These are phyloP conservation scores for Elsinoe batatas DNA, from an alignment of 2,329 filamentous ascomycete species.

Conservation along the genomic window DNA sequence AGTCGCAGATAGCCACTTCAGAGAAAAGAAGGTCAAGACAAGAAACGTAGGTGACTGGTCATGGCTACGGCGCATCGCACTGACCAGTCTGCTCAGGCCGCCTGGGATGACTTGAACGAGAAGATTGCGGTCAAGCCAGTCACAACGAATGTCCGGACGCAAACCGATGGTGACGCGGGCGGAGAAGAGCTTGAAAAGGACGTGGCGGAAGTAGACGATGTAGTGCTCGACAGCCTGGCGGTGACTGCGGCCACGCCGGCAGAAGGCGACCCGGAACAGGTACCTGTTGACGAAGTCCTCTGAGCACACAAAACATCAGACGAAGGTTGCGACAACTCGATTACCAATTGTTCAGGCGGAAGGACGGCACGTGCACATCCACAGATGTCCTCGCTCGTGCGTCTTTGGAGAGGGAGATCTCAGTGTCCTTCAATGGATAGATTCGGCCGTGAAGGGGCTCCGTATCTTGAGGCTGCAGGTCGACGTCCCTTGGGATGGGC, in stretches of 20 bases:
- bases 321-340: not conserved
- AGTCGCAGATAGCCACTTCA: slow-evolving; percentile 41
- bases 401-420: no score
- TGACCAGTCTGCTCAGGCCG: slow-evolving; percentile 13
- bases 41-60: slow-evolving; percentile 28
- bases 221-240: slow-evolving; percentile 1
- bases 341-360: no score
- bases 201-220: not conserved
- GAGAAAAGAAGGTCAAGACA: slow-evolving; percentile 39
- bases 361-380: not conserved
- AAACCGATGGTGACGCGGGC: not conserved
- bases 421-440: no score
- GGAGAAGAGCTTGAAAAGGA: not conserved
- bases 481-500: no score
- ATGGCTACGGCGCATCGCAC: not conserved
- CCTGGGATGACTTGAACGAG: slow-evolving; percentile 28
- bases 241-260: not conserved
- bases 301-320: not conserved
- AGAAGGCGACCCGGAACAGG: not conserved
- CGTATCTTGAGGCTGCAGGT: no score
- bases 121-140: slow-evolving; percentile 14
- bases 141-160: not conserved
- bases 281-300: slow-evolving; percentile 14
- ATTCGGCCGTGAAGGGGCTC: no score
- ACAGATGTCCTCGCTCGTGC: not conserved